Conservation (phyloP, 768 basidiomycete genomes). For the Pleurotus tuoliensis region DNA sequence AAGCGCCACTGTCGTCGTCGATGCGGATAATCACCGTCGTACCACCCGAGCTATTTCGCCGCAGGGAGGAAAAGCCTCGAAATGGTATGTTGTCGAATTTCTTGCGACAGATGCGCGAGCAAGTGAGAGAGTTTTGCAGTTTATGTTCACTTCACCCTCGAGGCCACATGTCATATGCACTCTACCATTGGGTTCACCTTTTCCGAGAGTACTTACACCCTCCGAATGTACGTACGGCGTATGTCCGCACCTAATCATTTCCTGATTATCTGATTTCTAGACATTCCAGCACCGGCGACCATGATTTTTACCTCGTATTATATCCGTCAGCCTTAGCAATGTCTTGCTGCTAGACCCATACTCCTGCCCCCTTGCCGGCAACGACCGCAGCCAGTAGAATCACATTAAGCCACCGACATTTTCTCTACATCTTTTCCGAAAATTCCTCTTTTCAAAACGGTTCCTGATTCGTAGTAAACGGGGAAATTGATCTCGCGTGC, state of each 20-base stretch:
- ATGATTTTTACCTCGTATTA: neutral
- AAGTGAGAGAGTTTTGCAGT: neutral
- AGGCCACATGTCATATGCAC: too few species aligned
- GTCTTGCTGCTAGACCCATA: too few species aligned
- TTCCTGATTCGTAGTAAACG: neutral
- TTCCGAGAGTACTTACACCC: neutral
- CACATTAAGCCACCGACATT: neutral
- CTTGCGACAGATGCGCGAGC: too few species aligned
- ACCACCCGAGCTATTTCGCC: too few species aligned
- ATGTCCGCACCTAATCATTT: neutral
- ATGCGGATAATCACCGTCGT: neutral
- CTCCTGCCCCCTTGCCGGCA: too few species aligned
- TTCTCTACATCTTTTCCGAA: slow-evolving; percentile 7
- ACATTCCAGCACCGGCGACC: neutral
- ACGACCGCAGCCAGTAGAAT: too few species aligned
- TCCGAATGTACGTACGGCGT: neutral
- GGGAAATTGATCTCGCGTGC: too few species aligned
- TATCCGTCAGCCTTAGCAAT: neutral
- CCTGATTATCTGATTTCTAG: neutral
- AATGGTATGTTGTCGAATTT: too few species aligned
- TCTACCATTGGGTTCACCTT: too few species aligned
- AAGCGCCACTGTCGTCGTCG: neutral
- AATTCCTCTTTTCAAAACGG: slow-evolving; percentile 5
- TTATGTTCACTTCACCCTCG: neutral
- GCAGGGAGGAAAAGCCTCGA: too few species aligned